phyloP scores from a whole-genome alignment of 2,329 filamentous ascomycete genomes.

The Saccharata proteae region DNA sequence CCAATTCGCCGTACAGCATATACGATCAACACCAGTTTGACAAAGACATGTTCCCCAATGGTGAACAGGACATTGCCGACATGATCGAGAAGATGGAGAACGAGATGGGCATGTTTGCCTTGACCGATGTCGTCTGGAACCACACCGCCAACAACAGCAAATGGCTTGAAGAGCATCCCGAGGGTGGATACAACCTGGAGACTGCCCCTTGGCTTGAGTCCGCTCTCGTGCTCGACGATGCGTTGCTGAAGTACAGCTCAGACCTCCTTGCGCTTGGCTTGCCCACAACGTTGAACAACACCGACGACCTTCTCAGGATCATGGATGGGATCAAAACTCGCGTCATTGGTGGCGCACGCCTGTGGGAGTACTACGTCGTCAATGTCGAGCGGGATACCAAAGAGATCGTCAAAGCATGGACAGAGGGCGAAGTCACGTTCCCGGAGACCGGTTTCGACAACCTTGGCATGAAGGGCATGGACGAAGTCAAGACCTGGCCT shows the following conservation, averaged over 20 bases:
- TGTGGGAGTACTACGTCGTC: conserved; percentile 91
- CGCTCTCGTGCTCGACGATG: conserved; percentile 64
- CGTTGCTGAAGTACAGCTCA: conserved; percentile 53
- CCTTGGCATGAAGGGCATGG: conserved; percentile 37
- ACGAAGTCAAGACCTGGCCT: conserved; percentile 41
- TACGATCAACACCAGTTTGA: conserved; percentile 89
- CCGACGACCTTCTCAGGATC: conserved; percentile 63
- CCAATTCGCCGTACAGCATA: conserved; percentile 95
- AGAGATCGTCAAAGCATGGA: conserved; percentile 61
- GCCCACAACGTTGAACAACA: conserved; percentile 58
- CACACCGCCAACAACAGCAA: conserved; percentile 93
- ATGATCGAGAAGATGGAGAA: conserved; percentile 73
- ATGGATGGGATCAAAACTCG: conserved; percentile 77
- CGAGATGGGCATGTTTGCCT: conserved; percentile 69
- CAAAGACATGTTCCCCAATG: conserved; percentile 64
- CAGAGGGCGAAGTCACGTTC: conserved; percentile 43
- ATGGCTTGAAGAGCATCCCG: conserved; percentile 89
- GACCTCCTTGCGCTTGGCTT: conserved; percentile 56
- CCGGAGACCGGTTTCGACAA: conserved; percentile 41
- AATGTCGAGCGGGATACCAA: conserved; percentile 63
- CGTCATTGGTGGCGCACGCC: conserved; percentile 61
- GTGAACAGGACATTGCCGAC: conserved; percentile 66
- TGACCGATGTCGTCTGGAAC: conserved; percentile 97
- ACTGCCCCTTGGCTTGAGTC: conserved; percentile 66
- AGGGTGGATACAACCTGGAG: conserved; percentile 85